Evolutionary conservation across 2,329 filamentous ascomycete genomes (phyloP).

Genomic region (Calonectria henricotiae): DNA sequence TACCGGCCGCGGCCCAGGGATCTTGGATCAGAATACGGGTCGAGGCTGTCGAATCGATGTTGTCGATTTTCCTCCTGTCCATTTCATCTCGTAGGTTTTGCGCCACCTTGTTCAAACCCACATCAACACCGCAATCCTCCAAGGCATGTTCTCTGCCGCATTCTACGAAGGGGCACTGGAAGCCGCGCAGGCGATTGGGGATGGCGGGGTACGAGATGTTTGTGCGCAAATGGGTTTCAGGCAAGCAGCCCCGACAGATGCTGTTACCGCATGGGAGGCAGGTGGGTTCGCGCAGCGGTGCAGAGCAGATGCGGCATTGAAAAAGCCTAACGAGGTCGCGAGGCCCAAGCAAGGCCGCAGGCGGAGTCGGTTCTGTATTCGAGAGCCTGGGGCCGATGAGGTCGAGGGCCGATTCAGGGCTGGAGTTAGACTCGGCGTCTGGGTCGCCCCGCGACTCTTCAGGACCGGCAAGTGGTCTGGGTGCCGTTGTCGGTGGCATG

Average conservation of each 20-base stretch:
- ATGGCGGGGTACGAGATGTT: conserved; percentile 85
- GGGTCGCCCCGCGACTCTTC: conserved; percentile 22
- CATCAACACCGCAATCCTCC: conserved; percentile 84
- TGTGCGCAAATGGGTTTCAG: conserved; percentile 74
- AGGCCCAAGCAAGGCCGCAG: conserved; percentile 36
- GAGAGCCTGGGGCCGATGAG: conserved; percentile 1
- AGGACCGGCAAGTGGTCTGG: conserved; percentile 22
- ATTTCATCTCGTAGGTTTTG: conserved; percentile 73
- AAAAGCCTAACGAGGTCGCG: conserved; percentile 75
- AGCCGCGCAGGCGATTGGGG: conserved; percentile 77
- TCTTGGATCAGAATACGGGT: conserved; percentile 60
- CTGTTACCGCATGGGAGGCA: conserved; percentile 87
- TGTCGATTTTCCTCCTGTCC: conserved; percentile 57
- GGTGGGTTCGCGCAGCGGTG: conserved; percentile 77
- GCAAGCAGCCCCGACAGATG: conserved; percentile 83
- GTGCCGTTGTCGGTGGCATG: conserved; percentile 29
- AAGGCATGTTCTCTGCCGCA: conserved; percentile 82
- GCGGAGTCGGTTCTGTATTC: not conserved
- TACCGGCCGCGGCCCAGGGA: conserved; percentile 60
- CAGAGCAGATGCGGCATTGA: conserved; percentile 84
- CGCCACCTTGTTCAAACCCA: conserved; percentile 82
- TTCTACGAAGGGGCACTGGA: conserved; percentile 79
- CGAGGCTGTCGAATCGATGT: conserved; percentile 50
- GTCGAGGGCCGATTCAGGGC: conserved; percentile 5
- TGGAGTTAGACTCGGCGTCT: conserved; percentile 21